Base-by-base conservation (phyloP, 805 yeast genomes). In the Teunomyces kruisii region DNA sequence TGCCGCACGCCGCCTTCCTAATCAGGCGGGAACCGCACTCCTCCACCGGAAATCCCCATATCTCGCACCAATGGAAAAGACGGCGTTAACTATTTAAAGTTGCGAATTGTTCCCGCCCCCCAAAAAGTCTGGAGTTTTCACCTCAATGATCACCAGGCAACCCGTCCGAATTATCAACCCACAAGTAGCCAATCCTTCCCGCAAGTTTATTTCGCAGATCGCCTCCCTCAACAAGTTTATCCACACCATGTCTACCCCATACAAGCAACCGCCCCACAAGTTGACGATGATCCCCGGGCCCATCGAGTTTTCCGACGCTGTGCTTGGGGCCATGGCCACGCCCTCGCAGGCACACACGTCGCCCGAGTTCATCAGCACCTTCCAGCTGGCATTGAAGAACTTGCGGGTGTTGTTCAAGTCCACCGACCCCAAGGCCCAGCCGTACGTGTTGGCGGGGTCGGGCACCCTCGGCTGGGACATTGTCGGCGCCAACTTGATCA, bases 391-490 rank as follows among this genome's bases (percentile, higher is more conserved):
- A 12, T 75, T 92, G 58, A 65, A 74, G 56, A 80, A 82, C 63
- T 76, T 88, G 55, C 80, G 97, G 56, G 75, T 72, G 53, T 67
- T 92, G 53, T 91, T 91, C 78, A 78, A 83, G 60, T 82, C 92
- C 24, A 70, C 80, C 22, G 81, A 78, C 56, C 64, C 79, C 10
- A 61, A 67, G n/a, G 79, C 94, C 30, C 96, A 88, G 70, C 88
- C 91, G 6, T 75, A 87, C 48, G 87, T 92, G 12, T 61, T 92
- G 46, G 77, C 94, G 3, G 98, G 97, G 35, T 85, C 96, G 1
- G 98, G 98, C 46, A 89, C 97, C 15, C 75, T 91, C 33, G 98
- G 98, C 30, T 91, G 97, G 96, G 98, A 91, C 59, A 72, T 91
- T 50, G 84, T 81, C 33, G 96, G 85, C 19, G 77, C 96, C 28